Evolutionary conservation across 2,329 filamentous ascomycete species (phyloP).

Genomic region (Botrytis medusae): DNA sequence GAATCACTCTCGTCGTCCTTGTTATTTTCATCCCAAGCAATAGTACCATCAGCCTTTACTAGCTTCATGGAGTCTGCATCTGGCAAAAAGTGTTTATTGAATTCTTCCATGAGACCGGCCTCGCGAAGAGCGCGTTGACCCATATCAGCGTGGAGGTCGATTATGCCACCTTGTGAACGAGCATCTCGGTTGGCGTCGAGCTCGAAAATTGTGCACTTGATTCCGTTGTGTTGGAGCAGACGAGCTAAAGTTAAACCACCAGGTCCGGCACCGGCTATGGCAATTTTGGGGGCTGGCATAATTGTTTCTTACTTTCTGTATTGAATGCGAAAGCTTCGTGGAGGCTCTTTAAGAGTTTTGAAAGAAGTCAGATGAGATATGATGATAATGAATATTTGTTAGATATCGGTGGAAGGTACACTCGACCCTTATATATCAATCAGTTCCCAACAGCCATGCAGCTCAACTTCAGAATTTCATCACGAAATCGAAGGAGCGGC

Average conservation of each 20-base stretch:
- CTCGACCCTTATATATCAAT: neutral
- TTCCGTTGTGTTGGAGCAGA: slow-evolving; percentile 32
- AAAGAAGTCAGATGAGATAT: neutral
- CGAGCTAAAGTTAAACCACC: slow-evolving; percentile 30
- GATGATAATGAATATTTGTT: neutral
- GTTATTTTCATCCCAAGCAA: slow-evolving; percentile 29
- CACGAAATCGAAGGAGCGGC: neutral
- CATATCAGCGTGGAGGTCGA: slow-evolving; percentile 46
- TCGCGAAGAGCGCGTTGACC: slow-evolving; percentile 40
- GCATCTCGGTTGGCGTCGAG: slow-evolving; percentile 30
- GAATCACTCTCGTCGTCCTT: slow-evolving; percentile 7
- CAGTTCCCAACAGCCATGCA: neutral
- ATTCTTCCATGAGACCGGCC: slow-evolving; percentile 37
- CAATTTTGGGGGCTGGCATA: slow-evolving; percentile 26
- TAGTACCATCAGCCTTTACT: slow-evolving; percentile 37
- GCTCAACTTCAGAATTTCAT: neutral
- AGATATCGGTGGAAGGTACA: neutral
- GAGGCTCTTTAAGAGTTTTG: neutral
- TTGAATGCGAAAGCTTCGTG: neutral
- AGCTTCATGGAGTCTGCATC: slow-evolving; percentile 46
- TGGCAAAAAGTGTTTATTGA: slow-evolving; percentile 42
- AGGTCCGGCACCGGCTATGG: slow-evolving; percentile 31
- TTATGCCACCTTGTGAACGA: slow-evolving; percentile 43
- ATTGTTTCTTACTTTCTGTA: neutral
- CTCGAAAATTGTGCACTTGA: slow-evolving; percentile 38